Conservation (phyloP, 345 rosid genomes). For the Cardamine occulta region DNA sequence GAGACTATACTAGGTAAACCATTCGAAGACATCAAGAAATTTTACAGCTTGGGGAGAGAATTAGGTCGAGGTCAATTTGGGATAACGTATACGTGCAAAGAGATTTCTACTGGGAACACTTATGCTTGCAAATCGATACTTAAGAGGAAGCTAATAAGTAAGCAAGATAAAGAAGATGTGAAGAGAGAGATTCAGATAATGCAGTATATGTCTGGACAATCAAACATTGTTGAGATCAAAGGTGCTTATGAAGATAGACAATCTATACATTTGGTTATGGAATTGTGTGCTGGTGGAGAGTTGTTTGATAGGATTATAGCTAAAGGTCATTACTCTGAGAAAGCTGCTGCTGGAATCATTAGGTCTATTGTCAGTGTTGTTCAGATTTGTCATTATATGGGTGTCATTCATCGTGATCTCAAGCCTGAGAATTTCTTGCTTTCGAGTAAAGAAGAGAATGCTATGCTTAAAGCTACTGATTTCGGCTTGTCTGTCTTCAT, state of each 20-base stretch:
- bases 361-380: conserved; percentile 75
- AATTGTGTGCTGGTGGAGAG: conserved; percentile 91
- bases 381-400: conserved; percentile 86
- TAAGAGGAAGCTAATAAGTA: conserved; percentile 71
- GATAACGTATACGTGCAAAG: conserved; percentile 68
- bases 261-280: conserved; percentile 87
- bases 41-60: conserved; percentile 69
- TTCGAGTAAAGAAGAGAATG: conserved; percentile 60
- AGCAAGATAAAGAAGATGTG: conserved; percentile 68
- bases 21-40: conserved; percentile 62
- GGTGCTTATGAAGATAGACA: conserved; percentile 79
- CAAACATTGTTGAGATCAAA: conserved; percentile 74
- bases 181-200: conserved; percentile 80
- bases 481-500: conserved; percentile 86
- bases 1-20: conserved; percentile 69
- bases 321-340: conserved; percentile 77
- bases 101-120: conserved; percentile 61
- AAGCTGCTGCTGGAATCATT: conserved; percentile 70
- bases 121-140: conserved; percentile 85
- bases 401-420: conserved; percentile 84
- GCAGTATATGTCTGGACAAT: conserved; percentile 86
- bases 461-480: conserved; percentile 81
- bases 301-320: conserved; percentile 80
- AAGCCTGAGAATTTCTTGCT: conserved; percentile 94
- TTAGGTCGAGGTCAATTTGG: conserved; percentile 93